These are phyloP conservation scores for Verticillium isaacii DNA, from an alignment of 2,329 filamentous ascomycete genomes.

Conservation along the genomic window DNA sequence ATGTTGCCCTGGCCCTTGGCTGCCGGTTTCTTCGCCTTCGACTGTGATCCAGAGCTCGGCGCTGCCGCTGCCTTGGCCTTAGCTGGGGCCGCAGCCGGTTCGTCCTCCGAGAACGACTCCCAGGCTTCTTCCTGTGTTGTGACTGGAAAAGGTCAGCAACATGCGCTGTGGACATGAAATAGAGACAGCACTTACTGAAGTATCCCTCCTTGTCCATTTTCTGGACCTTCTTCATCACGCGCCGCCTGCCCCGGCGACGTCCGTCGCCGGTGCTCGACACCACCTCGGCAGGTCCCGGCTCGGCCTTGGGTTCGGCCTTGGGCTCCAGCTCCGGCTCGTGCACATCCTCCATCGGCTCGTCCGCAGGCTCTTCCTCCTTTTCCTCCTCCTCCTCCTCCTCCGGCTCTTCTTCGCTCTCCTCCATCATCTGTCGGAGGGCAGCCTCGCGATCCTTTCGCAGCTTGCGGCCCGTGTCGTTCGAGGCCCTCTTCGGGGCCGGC, in stretches of 20 bases:
- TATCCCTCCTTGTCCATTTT: conserved; percentile 87
- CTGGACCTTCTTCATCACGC: conserved; percentile 83
- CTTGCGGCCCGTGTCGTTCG: conserved; percentile 26
- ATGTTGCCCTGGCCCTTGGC: conserved; percentile 74
- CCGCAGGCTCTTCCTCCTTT: conserved; percentile 28
- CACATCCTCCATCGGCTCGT: conserved; percentile 35
- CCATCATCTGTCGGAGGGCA: conserved; percentile 70
- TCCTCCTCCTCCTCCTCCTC: conserved; percentile 54
- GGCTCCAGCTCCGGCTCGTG: conserved; percentile 29
- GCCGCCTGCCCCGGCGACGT: conserved; percentile 69
- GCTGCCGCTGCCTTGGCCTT: conserved; percentile 45
- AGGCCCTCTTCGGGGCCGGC: conserved; percentile 29
- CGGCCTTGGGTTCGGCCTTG: conserved; percentile 26
- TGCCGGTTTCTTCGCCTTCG: conserved; percentile 50
- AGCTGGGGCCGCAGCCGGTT: conserved; percentile 49
- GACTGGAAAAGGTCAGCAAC: conserved; percentile 44
- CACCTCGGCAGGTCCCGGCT: conserved; percentile 42
- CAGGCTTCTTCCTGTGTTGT: conserved; percentile 80
- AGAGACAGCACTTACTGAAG: conserved; percentile 57
- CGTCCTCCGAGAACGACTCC: conserved; percentile 93
- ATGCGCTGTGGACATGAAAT: not conserved
- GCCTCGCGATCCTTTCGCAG: conserved; percentile 60
- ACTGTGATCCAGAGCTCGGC: conserved; percentile 38
- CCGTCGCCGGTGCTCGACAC: conserved; percentile 52
- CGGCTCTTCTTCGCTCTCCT: conserved; percentile 55